Evolutionary conservation across 2,329 filamentous ascomycete genomes (phyloP), one percentile per base, ranked within the genome.

Genomic region (Colletotrichum sublineola): DNA sequence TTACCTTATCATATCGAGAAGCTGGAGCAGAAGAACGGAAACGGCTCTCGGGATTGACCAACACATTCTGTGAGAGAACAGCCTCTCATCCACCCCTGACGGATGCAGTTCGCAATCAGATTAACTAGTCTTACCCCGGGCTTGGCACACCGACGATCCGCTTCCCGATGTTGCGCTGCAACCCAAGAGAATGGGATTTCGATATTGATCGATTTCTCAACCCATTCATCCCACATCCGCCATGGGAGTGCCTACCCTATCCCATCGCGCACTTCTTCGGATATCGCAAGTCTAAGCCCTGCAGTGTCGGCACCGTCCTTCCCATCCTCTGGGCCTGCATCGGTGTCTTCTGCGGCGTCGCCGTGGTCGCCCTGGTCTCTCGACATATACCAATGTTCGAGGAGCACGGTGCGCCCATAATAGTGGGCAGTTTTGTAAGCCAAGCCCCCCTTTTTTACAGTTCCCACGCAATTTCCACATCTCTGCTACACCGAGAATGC

Each of bases 121-220:
- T 63, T 36, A 53, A 53, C 68, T n/a, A 71, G 60, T 53, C 48
- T 48, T 69, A 72, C 66, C 69, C 69, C 69, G 20, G 69, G 60
- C 66, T 72, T 69, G 69, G 69, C 69, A 42, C 48, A 33, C 40
- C 55, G 36, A 56, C 60, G 53, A 69, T 60, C 65, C 8, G 60
- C 33, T 55, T 18, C 38, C 60, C 55, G 40, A 72, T 72, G 69
- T 61, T 42, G 69, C 66, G 55, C 29, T 72, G 60, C 71, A 67
- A 73, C 58, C 71, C 63, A 31, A 64, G 29, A 24, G 42, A 53
- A 42, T 87, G 85, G 83, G 86, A 91, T 77, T 90, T 97, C 81
- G 90, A 96, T 81, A 88, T 97, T 74, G 95, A 97, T 84, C 83
- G 82, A n/a, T 90, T 92, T 79, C 79, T 97, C 63, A 94, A 96